Conservation (phyloP, 2,329 filamentous ascomycete species). For the Cercospora beticola region DNA sequence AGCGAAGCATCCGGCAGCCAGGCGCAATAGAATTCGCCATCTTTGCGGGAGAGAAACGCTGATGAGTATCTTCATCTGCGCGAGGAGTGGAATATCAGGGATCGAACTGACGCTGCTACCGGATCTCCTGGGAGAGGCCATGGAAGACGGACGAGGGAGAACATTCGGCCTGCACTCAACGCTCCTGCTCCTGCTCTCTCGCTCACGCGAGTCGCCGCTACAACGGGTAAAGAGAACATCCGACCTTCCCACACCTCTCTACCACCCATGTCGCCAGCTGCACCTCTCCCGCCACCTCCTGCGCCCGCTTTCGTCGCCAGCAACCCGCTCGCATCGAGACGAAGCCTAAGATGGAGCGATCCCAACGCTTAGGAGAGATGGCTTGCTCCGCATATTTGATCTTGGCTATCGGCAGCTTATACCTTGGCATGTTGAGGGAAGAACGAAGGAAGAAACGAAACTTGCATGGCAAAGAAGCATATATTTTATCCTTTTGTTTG, state of each 20-base stretch:
- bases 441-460: neutral
- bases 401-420: neutral
- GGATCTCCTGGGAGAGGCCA: neutral
- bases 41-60: neutral
- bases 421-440: neutral
- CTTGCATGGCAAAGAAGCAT: neutral
- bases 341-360: slow-evolving; percentile 6
- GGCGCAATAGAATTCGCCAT: slow-evolving; percentile 18
- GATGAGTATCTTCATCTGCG: neutral
- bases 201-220: neutral
- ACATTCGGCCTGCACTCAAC: neutral
- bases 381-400: neutral
- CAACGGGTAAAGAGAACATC: neutral
- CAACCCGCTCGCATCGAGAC: neutral
- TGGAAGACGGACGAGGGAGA: neutral
- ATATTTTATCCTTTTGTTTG: neutral
- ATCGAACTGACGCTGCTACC: neutral
- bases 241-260: neutral
- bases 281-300: neutral
- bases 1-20: slow-evolving; percentile 12
- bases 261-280: neutral
- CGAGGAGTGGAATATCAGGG: slow-evolving; percentile 1
- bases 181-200: neutral
- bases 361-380: neutral
- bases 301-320: neutral